Base-by-base conservation (phyloP, 108 stramenopile genomes). In the Nitzschia sp. region DNA sequence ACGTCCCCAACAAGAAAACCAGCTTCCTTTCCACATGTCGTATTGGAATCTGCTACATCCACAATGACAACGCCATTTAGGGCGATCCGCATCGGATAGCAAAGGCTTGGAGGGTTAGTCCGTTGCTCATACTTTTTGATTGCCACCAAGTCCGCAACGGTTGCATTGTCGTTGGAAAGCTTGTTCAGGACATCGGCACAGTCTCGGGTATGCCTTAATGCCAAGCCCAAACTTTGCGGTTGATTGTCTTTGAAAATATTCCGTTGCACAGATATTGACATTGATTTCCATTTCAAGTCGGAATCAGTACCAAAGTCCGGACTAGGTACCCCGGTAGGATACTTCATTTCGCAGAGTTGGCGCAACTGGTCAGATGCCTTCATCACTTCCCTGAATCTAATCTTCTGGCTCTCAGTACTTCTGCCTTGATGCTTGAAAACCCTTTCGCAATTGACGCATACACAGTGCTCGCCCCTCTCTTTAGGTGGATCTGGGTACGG, bases 1-100 rank as follows among this genome's bases (percentile, higher is more conserved):
- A 80, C 53, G 66, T 80, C 80, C 5, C 68, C 55, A 19, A 44
- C 38, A 22, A 41, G 22, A n/a, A 76, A 10, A 14, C 67, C 70
- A 44, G 71, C 71, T 44, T 25, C 10, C 15, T 66, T 53, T 17
- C 59, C 77, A 17, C 41, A 65, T 37, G 21, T 9, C 2, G 20
- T 20, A 6, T 26, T 63, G n/a, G 59, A 8, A 3, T 65, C 12
- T 6, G 53, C 61, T 21, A 10, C 43, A 10, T 19, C 25, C 12
- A 75, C 43, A 5, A 75, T 41, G 15, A 11, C 50, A 8, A 51
- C 65, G 10, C 64, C 54, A 24, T 14, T 34, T 38, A 8, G 54
- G 6, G 29, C 11, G 17, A 25, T 54, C 20, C 40, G 37, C 53
- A 67, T 41, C 9, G 66, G 66, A 43, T 26, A 43, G 40, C 19